A percentile compares a stretch with the other conserved stretches of the same genome.
These are phyloP conservation scores for Ceratocystis variospora DNA, from an alignment of 2,329 filamentous ascomycete species.

Conservation along the genomic window DNA sequence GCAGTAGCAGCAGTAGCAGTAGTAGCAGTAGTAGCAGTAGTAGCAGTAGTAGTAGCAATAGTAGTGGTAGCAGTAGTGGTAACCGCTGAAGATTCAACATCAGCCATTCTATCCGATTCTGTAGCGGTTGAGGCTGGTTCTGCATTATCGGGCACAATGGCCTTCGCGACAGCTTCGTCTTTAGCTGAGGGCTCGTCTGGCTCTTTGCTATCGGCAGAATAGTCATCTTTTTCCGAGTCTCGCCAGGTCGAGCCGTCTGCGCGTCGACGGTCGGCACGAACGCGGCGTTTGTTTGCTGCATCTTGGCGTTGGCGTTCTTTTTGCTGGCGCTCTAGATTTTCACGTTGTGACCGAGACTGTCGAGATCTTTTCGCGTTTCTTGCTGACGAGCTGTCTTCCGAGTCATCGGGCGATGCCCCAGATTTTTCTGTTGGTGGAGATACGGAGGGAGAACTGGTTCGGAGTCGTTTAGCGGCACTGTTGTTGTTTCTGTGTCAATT, in stretches of 20 bases:
- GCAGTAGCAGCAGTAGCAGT: not conserved
- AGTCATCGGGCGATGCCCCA: slow-evolving; percentile 44
- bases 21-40: not conserved
- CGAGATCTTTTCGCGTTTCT: slow-evolving; percentile 47
- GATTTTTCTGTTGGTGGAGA: slow-evolving; percentile 39
- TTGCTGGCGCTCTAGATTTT: slow-evolving; percentile 57
- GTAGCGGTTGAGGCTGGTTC: not conserved
- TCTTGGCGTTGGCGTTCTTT: slow-evolving; percentile 61
- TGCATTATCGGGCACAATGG: not conserved
- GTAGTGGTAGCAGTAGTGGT: not conserved
- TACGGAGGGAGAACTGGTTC: slow-evolving; percentile 63
- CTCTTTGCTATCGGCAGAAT: slow-evolving; percentile 24
- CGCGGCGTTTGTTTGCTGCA: slow-evolving; percentile 65
- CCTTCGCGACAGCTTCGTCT: not conserved
- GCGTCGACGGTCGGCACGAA: slow-evolving; percentile 64
- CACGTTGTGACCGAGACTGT: slow-evolving; percentile 44
- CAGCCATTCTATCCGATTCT: not conserved
- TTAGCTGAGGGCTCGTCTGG: slow-evolving; percentile 19
- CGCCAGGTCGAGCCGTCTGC: slow-evolving; percentile 51
- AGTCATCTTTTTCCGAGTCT: slow-evolving; percentile 25
- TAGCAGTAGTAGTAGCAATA: not conserved
- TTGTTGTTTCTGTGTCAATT: slow-evolving; percentile 47
- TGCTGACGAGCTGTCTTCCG: slow-evolving; percentile 51
- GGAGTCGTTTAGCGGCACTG: slow-evolving; percentile 58
- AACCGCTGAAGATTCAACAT: not conserved